Evolutionary conservation across 768 basidiomycete genomes (phyloP), one percentile per base, ranked within the genome.

Genomic region (Trametes cingulata): DNA sequence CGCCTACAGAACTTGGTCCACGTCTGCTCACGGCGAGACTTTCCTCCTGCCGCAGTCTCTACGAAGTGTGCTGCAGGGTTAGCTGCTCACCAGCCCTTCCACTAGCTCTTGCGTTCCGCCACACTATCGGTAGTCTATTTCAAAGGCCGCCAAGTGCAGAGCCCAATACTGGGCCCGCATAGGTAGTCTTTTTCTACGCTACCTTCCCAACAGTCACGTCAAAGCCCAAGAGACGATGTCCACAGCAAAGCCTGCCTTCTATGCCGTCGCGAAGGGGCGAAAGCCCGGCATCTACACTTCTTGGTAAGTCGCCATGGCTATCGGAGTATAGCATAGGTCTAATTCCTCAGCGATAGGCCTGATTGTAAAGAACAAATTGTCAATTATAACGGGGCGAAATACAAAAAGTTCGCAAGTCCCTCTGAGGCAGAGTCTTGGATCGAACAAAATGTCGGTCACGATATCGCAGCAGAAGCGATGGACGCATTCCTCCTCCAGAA

Each of bases 351-450:
- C 10, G 10, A 42, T 17, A 93, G 91, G 93, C 74, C 73, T 2
- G 91, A 93, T n/a, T 88, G 88, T 63, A 77, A 86, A 67, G 71
- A 70, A 0, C 91, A 93, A 69, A 78, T 87, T 45, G 82, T 86
- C 56, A 85, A 86, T 40, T 92, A 81, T 68, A 42, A 76, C 0
- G 81, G 80, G 15, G 83, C 91, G 0, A 73, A 71, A 25, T 87
- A 80, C 76, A 87, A 91, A 72, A 92, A 89, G 65, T 87, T 95
- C 67, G 53, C 62, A 5, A 82, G 74, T 9, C 69, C 72, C 25
- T 68, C 72, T 0, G 84, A 86, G 25, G 94, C 94, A 0, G 73
- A 83, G 56, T 75, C 70, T 0, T 95, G 84, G 74, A 73, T 83
- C 10, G 58, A 55, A 46, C 25, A 63, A 29, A 43, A 46, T 58